phyloP scores from a whole-genome alignment of 257 asterid genomes.

The Nicotiana otophora region DNA sequence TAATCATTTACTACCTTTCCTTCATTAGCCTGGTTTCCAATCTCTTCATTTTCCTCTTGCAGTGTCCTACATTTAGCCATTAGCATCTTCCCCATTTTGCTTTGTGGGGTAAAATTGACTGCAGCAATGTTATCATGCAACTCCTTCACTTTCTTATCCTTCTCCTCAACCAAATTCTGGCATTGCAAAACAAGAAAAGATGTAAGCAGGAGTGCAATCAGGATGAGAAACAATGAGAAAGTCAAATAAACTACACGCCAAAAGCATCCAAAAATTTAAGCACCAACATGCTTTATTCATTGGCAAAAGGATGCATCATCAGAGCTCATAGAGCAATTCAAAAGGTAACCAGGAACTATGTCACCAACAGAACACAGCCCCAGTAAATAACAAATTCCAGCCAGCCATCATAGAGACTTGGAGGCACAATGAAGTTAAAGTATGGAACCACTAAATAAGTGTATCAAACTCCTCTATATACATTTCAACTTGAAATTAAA shows the following conservation, averaged over 20 bases:
- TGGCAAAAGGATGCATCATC: background rate
- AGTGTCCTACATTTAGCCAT: conserved; percentile 95
- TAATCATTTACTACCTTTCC: conserved; percentile 66
- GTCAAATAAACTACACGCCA: background rate
- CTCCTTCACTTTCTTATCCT: conserved; percentile 89
- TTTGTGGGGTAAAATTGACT: conserved; percentile 87
- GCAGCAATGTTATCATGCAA: conserved; percentile 88
- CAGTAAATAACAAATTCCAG: background rate
- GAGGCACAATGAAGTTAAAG: background rate
- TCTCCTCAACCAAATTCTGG: conserved; percentile 97
- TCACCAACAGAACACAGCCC: background rate
- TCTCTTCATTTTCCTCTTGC: conserved; percentile 96
- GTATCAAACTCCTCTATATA: background rate
- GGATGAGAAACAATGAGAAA: background rate
- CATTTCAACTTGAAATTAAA: background rate
- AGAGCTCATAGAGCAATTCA: conserved; percentile 4
- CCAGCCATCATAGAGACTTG: background rate
- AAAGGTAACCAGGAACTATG: background rate
- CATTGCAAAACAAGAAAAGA: conserved; percentile 12
- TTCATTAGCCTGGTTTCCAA: conserved; percentile 95
- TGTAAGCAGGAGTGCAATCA: conserved; percentile 5
- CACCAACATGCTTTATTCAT: background rate
- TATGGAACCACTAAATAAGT: background rate
- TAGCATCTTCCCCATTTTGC: conserved; percentile 95
- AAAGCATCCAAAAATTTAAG: background rate